Percentiles rank a stretch among this genome's conserved stretches.
Evolutionary conservation across 257 asterid genomes (phyloP).

Genomic region (Lycium ferocissimum): DNA sequence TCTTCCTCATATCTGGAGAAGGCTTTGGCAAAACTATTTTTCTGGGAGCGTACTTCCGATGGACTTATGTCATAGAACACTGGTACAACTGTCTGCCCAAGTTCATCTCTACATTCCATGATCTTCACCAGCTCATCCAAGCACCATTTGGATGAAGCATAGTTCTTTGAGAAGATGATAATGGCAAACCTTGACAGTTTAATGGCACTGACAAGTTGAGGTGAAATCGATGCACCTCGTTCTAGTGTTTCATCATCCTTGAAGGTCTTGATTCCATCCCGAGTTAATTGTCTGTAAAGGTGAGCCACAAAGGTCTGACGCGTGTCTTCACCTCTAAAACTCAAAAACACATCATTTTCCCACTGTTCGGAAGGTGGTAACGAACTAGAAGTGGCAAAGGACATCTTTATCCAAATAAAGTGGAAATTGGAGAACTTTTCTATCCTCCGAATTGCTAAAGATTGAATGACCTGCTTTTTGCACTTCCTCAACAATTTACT

Average conservation of each 20-base stretch:
- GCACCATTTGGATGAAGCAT: background rate
- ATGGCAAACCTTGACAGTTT: background rate
- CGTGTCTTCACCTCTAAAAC: no score
- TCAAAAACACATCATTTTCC: background rate
- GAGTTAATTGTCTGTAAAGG: no score
- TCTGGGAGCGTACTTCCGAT: background rate
- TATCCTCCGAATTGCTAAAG: background rate
- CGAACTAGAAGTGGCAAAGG: background rate
- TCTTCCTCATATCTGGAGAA: background rate
- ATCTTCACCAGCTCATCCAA: background rate
- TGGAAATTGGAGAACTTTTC: background rate
- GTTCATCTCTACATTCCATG: background rate
- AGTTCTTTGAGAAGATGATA: background rate
- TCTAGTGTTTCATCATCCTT: background rate
- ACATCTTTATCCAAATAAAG: background rate
- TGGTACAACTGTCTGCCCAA: background rate
- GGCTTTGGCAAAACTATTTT: constrained; percentile 9
- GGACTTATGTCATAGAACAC: background rate
- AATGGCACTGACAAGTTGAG: background rate
- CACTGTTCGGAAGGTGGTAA: background rate
- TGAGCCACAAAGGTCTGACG: no score
- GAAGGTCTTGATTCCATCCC: background rate
- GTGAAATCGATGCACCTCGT: background rate
- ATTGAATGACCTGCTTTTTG: background rate
- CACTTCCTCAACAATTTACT: background rate